These are phyloP conservation scores for Torulaspora maleeae DNA, from an alignment of 805 yeast genomes.

Conservation along the genomic window DNA sequence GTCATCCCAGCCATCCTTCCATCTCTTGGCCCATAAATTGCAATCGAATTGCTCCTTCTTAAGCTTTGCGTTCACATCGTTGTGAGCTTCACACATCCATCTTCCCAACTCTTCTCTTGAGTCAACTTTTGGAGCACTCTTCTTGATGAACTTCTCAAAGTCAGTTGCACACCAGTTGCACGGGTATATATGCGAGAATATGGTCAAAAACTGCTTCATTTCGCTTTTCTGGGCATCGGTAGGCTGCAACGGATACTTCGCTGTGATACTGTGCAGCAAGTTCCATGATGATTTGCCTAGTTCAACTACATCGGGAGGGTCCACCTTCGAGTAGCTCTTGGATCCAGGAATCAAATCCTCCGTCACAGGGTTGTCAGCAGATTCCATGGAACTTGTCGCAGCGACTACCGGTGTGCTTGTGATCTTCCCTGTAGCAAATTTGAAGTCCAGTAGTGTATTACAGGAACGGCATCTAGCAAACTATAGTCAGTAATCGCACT, in stretches of 20 bases:
- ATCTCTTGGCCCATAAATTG: slow-evolving; percentile 82
- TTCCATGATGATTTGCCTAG: slow-evolving; percentile 92
- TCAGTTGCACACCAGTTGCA: slow-evolving; percentile 93
- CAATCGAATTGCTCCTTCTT: slow-evolving; percentile 88
- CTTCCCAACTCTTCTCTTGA: slow-evolving; percentile 74
- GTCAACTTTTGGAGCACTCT: slow-evolving; percentile 50
- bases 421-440: slow-evolving; percentile 46
- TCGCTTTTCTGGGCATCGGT: slow-evolving; percentile 57
- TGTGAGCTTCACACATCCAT: slow-evolving; percentile 96
- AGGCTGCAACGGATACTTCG: slow-evolving; percentile 76
- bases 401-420: slow-evolving; percentile 6
- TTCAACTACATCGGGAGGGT: slow-evolving; percentile 82
- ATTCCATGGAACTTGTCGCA: slow-evolving; percentile 23
- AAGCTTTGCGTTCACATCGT: slow-evolving; percentile 79
- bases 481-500: slow-evolving; percentile 9
- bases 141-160: slow-evolving; percentile 57
- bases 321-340: slow-evolving; percentile 42
- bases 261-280: slow-evolving; percentile 82
- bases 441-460: slow-evolving; percentile 75
- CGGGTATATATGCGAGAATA: slow-evolving; percentile 81
- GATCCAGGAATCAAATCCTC: slow-evolving; percentile 23
- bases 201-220: slow-evolving; percentile 59
- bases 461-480: slow-evolving; percentile 74
- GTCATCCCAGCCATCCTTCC: slow-evolving; percentile 89
- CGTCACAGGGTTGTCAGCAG: slow-evolving; percentile 17